A percentile compares a stretch with the other conserved stretches of the same genome.
phyloP scores from a whole-genome alignment of 805 yeast species.

The Metschnikowia gelsemii region DNA sequence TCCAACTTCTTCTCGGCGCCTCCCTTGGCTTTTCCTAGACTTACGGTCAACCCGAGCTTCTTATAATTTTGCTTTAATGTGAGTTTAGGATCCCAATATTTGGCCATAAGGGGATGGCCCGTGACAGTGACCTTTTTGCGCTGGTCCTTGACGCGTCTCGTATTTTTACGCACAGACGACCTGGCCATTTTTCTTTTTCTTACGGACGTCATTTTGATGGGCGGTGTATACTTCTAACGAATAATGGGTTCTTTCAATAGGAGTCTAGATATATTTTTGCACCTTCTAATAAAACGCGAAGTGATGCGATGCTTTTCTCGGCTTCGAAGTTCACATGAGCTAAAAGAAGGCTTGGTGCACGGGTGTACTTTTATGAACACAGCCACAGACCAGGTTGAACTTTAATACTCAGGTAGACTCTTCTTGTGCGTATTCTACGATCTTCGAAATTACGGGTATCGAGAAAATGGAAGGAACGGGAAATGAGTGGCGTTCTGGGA shows the following conservation, averaged over 20 bases:
- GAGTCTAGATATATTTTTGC: neutral
- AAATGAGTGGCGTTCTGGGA: too few relatives aligned
- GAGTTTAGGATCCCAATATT: slow-evolving; percentile 81
- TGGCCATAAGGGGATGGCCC: slow-evolving; percentile 80
- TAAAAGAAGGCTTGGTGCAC: too few relatives aligned
- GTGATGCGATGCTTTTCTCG: slow-evolving; percentile 10
- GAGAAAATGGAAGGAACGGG: too few relatives aligned
- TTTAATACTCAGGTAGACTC: too few relatives aligned
- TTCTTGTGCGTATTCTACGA: too few relatives aligned
- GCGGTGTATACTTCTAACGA: too few relatives aligned
- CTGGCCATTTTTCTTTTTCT: slow-evolving; percentile 83
- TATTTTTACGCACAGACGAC: slow-evolving; percentile 65
- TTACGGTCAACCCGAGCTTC: slow-evolving; percentile 70
- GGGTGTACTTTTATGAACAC: too few relatives aligned
- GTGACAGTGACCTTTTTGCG: slow-evolving; percentile 64
- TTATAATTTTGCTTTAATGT: slow-evolving; percentile 87
- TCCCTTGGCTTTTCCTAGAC: slow-evolving; percentile 55
- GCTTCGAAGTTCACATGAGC: too few relatives aligned
- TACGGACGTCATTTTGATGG: slow-evolving; percentile 57
- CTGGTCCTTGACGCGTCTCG: slow-evolving; percentile 69
- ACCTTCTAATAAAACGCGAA: neutral
- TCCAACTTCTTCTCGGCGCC: slow-evolving; percentile 67
- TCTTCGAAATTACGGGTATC: too few relatives aligned
- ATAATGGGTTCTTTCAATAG: neutral
- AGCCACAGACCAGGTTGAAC: too few relatives aligned